Conservation (phyloP, 2,329 filamentous ascomycete species). For the Lasiodiplodia sp. region DNA sequence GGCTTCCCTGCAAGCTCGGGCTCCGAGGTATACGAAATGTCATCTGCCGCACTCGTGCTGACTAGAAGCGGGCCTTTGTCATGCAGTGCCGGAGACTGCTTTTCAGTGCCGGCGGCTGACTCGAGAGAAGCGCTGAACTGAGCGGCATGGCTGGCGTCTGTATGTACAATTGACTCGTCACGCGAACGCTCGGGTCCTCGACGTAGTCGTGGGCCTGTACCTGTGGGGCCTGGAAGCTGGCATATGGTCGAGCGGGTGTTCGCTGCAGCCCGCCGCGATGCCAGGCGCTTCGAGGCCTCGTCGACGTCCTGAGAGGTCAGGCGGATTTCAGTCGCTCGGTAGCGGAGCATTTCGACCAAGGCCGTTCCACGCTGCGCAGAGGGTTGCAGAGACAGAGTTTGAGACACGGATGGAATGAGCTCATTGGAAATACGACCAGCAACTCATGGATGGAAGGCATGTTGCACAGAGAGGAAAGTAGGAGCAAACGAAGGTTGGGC, state of each 20-base stretch:
- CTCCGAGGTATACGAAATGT: slow-evolving; percentile 26
- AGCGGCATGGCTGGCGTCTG: slow-evolving; percentile 5
- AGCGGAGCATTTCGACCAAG: slow-evolving; percentile 42
- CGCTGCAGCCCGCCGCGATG: slow-evolving; percentile 36
- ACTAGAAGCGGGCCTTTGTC: background rate
- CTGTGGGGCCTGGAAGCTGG: slow-evolving; percentile 20
- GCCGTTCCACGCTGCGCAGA: background rate
- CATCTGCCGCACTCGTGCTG: slow-evolving; percentile 14
- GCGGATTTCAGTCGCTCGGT: slow-evolving; percentile 45
- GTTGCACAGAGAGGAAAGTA: slow-evolving; percentile 17
- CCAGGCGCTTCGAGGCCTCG: slow-evolving; percentile 43
- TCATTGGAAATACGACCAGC: slow-evolving; percentile 4
- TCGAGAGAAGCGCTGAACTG: slow-evolving; percentile 14
- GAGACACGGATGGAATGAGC: slow-evolving; percentile 19
- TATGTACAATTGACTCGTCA: slow-evolving; percentile 38
- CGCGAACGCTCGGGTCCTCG: slow-evolving; percentile 43
- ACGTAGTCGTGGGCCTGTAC: slow-evolving; percentile 37
- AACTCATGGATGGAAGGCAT: slow-evolving; percentile 12
- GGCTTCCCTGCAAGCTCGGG: slow-evolving; percentile 21
- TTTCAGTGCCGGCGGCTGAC: background rate
- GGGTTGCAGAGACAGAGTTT: slow-evolving; percentile 4
- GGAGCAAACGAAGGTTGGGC: background rate
- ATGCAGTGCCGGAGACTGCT: background rate
- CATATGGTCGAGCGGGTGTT: slow-evolving; percentile 22
- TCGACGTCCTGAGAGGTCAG: slow-evolving; percentile 47